Percentiles rank a stretch among this genome's conserved stretches.
Evolutionary conservation across 257 asterid genomes (phyloP).

Genomic region (Nicotiana attenuata): DNA sequence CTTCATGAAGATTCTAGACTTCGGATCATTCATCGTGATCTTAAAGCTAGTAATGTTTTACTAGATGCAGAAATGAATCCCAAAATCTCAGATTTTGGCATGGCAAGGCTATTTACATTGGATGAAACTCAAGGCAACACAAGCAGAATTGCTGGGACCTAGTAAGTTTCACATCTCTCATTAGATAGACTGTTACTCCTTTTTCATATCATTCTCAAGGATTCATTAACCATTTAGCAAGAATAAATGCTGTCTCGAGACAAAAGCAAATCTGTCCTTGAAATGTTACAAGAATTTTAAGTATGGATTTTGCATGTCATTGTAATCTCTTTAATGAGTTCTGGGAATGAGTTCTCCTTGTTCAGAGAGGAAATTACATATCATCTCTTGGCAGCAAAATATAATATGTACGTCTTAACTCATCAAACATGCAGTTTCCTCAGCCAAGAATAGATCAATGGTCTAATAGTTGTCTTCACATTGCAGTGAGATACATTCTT

Average conservation of each 20-base stretch:
- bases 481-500: too few relatives aligned
- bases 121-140: slow-evolving; percentile 21
- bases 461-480: background rate
- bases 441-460: background rate
- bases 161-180: background rate
- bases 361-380: background rate
- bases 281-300: background rate
- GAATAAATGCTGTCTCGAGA: too few relatives aligned
- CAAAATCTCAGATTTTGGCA: slow-evolving; percentile 29
- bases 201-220: background rate
- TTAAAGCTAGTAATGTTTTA: slow-evolving; percentile 25
- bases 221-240: background rate
- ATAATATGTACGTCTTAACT: background rate
- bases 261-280: background rate
- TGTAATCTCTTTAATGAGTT: background rate
- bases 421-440: background rate
- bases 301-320: background rate
- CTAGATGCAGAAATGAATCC: slow-evolving; percentile 21
- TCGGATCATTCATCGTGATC: slow-evolving; percentile 18
- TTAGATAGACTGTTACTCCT: too few relatives aligned
- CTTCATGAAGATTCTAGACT: slow-evolving; percentile 26
- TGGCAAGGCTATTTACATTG: slow-evolving; percentile 16
- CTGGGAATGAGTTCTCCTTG: background rate
- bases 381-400: background rate
- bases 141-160: slow-evolving; percentile 19